Conservation (phyloP, 805 yeast genomes). For the Saturnispora sekii region DNA sequence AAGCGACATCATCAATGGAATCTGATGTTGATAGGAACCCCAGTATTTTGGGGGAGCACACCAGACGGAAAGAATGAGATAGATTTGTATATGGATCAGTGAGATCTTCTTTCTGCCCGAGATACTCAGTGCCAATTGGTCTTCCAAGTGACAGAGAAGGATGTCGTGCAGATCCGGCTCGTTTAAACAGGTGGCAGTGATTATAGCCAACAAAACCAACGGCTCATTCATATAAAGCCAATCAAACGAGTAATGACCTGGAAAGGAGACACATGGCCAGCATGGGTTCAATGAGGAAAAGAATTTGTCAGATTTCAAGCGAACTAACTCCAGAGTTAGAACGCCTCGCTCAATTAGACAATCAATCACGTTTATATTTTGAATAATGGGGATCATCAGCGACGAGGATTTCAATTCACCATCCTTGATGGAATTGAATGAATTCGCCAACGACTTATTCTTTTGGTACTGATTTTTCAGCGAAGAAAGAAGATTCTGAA, state of each 20-base stretch:
- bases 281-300: conserved; percentile 31
- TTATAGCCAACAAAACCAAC: conserved; percentile 32
- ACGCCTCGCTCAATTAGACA: conserved; percentile 31
- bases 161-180: conserved; percentile 34
- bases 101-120: conserved; percentile 36
- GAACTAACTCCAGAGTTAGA: conserved; percentile 28
- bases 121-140: conserved; percentile 34
- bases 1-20: conserved; percentile 36
- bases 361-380: conserved; percentile 28
- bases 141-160: conserved; percentile 35
- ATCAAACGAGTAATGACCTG: conserved; percentile 30
- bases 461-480: neutral
- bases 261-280: conserved; percentile 41
- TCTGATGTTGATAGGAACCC: conserved; percentile 45
- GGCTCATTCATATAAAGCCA: conserved; percentile 35
- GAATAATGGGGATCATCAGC: conserved; percentile 29
- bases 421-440: conserved; percentile 29
- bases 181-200: conserved; percentile 40
- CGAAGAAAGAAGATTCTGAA: conserved; percentile 25
- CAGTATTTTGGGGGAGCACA: conserved; percentile 41
- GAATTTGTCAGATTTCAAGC: conserved; percentile 28
- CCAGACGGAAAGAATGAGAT: conserved; percentile 41
- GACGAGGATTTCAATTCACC: conserved; percentile 27
- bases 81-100: conserved; percentile 32
- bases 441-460: conserved; percentile 19